These are phyloP conservation scores for Protomyces arabidopsidicola DNA, from an alignment of 1,139 yeast species.

Conservation along the genomic window DNA sequence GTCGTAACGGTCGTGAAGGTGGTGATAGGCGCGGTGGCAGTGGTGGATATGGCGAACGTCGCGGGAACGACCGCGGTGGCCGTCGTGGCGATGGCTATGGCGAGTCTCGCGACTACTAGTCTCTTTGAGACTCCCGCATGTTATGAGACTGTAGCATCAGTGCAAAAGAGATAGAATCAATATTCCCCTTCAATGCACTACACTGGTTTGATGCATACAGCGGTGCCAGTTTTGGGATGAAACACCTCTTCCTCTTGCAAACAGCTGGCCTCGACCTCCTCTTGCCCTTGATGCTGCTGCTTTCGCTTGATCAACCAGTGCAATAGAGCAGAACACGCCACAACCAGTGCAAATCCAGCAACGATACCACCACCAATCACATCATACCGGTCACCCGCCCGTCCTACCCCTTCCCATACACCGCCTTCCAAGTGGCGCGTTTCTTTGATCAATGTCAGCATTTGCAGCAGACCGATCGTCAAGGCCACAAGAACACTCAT, in stretches of 20 bases:
- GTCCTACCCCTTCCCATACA: conserved; percentile 28
- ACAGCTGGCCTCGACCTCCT: no score
- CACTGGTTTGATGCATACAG: no score
- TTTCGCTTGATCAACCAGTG: background rate
- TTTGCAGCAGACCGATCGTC: conserved; percentile 27
- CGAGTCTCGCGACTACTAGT: background rate
- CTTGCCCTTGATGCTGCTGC: background rate
- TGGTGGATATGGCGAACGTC: conserved; percentile 36
- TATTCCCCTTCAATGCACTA: no score
- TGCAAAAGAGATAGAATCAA: background rate
- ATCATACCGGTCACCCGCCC: conserved; percentile 27
- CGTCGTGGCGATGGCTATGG: conserved; percentile 9
- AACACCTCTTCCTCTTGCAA: no score
- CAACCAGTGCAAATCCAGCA: conserved; percentile 25
- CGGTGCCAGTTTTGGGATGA: no score
- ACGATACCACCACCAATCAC: conserved; percentile 27
- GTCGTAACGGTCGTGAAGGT: conserved; percentile 16
- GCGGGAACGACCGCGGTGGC: conserved; percentile 32
- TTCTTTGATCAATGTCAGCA: conserved; percentile 25
- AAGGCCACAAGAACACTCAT: conserved; percentile 28
- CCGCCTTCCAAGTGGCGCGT: conserved; percentile 10
- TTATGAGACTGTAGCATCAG: background rate
- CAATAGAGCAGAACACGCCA: conserved; percentile 8
- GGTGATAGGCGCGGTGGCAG: conserved; percentile 12
- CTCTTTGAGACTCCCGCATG: no score